Conservation (phyloP, 768 basidiomycete species). For the Pleurotus sapidus region DNA sequence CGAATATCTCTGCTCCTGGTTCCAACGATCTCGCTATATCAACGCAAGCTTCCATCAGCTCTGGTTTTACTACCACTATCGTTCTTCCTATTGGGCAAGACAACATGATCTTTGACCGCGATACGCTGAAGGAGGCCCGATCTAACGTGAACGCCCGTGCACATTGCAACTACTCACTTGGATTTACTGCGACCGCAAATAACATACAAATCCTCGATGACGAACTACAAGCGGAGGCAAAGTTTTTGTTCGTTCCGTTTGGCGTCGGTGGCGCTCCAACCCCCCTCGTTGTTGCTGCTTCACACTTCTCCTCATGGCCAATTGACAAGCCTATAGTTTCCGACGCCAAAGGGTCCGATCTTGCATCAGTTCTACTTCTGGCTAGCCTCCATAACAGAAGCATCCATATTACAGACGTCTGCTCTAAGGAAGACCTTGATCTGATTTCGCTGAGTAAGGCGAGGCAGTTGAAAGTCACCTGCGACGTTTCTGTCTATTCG, state of each 20-base stretch:
- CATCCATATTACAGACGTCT: constrained; percentile 90
- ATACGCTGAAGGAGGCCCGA: constrained; percentile 67
- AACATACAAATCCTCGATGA: constrained; percentile 69
- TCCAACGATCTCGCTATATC: constrained; percentile 63
- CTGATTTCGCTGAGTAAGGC: constrained; percentile 94
- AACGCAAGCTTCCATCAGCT: constrained; percentile 80
- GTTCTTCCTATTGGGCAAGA: constrained; percentile 70
- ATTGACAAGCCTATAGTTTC: constrained; percentile 90
- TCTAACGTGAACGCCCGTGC: constrained; percentile 59
- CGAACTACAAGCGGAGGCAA: constrained; percentile 75
- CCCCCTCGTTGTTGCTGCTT: constrained; percentile 73
- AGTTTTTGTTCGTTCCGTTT: constrained; percentile 86
- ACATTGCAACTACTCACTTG: constrained; percentile 86
- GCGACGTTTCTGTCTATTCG: constrained; percentile 90
- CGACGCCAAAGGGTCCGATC: constrained; percentile 86
- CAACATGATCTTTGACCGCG: constrained; percentile 62
- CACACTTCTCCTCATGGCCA: constrained; percentile 91
- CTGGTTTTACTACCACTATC: constrained; percentile 86
- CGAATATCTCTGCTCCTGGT: constrained; percentile 52
- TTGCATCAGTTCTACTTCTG: constrained; percentile 89
- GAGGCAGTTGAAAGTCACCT: constrained; percentile 91
- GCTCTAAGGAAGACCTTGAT: constrained; percentile 79
- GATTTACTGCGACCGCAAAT: constrained; percentile 67
- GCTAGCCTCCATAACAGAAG: constrained; percentile 90
- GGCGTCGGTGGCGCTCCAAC: constrained; percentile 42